These are phyloP conservation scores for Eucalyptus caleyi DNA, from an alignment of 345 rosid species.

Conservation along the genomic window DNA sequence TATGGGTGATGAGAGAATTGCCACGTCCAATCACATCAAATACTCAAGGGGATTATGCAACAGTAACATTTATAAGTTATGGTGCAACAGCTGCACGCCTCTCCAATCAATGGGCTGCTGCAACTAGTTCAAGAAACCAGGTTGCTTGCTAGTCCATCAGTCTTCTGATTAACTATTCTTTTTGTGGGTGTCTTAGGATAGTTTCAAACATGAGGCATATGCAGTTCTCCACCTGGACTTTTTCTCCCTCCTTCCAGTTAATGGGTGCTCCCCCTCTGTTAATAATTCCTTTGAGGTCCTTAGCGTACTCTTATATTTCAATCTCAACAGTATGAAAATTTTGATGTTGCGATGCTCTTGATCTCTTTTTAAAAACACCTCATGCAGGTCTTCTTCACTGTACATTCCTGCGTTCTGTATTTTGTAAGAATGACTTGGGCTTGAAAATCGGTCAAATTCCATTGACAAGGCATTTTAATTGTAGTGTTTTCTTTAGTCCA, in stretches of 20 bases:
- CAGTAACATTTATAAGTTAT: constrained; percentile 1
- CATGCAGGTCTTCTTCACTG: background rate
- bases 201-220: background rate
- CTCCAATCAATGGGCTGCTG: background rate
- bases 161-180: background rate
- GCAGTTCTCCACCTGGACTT: background rate
- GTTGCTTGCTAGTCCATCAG: background rate
- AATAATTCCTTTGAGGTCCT: background rate
- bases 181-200: background rate
- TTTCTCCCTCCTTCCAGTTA: background rate
- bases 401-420: background rate
- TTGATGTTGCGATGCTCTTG: background rate
- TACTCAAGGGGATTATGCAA: background rate
- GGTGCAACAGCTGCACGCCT: background rate
- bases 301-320: background rate
- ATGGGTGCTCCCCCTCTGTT: background rate
- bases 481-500: background rate
- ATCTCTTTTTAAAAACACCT: background rate
- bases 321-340: background rate
- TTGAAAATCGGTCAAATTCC: background rate
- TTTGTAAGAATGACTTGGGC: background rate
- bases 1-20: constrained; percentile 18
- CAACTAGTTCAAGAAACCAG: constrained; percentile 6
- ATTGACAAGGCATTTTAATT: background rate
- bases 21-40: constrained; percentile 1